A percentile compares a stretch with the other conserved stretches of the same genome.
These are phyloP conservation scores for Glycyrrhiza uralensis DNA, from an alignment of 306 rosid genomes.

Conservation along the genomic window DNA sequence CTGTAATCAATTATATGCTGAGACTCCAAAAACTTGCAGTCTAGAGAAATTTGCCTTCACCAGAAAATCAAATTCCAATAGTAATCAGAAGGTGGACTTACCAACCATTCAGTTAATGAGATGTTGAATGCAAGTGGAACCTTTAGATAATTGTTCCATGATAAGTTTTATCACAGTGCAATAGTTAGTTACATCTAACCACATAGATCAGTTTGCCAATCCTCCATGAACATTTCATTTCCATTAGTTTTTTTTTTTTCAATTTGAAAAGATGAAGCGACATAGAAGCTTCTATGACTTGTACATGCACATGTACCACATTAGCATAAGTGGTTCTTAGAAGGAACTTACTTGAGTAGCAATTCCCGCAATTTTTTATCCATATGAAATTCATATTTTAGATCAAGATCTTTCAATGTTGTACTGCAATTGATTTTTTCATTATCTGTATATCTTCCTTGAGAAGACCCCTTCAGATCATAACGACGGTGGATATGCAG, in stretches of 20 bases:
- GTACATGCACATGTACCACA: not conserved
- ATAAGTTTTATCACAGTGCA: not conserved
- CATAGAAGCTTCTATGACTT: too few relatives aligned
- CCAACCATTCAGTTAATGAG: not conserved
- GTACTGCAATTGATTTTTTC: constrained; percentile 54
- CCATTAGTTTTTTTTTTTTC: too few relatives aligned
- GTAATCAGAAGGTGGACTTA: not conserved
- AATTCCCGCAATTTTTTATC: constrained; percentile 77
- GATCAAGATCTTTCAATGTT: constrained; percentile 83
- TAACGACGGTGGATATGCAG: constrained; percentile 74
- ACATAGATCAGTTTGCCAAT: too few relatives aligned
- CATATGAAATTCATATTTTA: constrained; percentile 73
- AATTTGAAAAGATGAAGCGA: too few relatives aligned
- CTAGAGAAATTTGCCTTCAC: constrained; percentile 69
- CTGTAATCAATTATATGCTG: constrained; percentile 82
- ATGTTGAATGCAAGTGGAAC: constrained; percentile 11
- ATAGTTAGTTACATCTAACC: too few relatives aligned
- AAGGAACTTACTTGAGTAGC: constrained; percentile 60
- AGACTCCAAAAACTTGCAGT: constrained; percentile 78
- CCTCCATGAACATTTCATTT: too few relatives aligned
- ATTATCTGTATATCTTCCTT: constrained; percentile 64
- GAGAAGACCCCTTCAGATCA: constrained; percentile 88
- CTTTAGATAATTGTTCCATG: too few relatives aligned
- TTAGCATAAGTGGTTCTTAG: not conserved
- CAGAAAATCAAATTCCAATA: constrained; percentile 16